Base-by-base conservation (phyloP, 306 rosid species). In the Purshia tridentata region DNA sequence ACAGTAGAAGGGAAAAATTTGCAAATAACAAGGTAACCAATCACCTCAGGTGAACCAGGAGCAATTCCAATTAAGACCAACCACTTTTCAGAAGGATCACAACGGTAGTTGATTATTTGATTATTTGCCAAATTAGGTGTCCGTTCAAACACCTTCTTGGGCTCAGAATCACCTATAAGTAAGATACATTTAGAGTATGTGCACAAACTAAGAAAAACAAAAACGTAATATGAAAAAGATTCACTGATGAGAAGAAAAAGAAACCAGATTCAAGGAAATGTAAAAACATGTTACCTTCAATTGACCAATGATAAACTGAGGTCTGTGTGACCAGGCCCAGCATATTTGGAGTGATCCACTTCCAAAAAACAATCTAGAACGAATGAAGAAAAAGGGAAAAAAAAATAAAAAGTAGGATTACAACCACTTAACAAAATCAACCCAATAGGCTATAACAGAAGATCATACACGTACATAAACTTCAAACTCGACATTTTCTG, bases 81-180 rank as follows among this genome's bases (percentile, higher is more conserved):
- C 97, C 97, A 88, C 83, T 90, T 90, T 72, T 88, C 91, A 55
- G 77, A 65, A 69, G 91, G 90, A 80, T 90, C 97, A 67, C 86
- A 82, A 53, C 93, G 91, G 79, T 90, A 90, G 82, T 88, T 90
- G 81, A 88, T 90, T 64, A 90, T 90, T 84, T 90, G 97, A 62
- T 88, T 90, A 83, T 80, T 90, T 52, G 82, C 84, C 55, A 90
- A 77, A 77, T 87, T 90, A 65, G 97, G 81, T 49, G 90, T 82
- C 57, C 93, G 88, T 70, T 88, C 97, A 85, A 90, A 88, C 80
- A 88, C 72, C 86, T 90, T 90, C 69, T 84, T 72, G 13, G 97
- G 97, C 81, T 78, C 91, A 60, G 90, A 79, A 7, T 90, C 97
- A 75, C 86, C 93, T 90, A 72, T 15, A 63, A 35, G 73, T 20